phyloP scores from a whole-genome alignment of 2,329 filamentous ascomycete genomes.

The Fusarium humuli region DNA sequence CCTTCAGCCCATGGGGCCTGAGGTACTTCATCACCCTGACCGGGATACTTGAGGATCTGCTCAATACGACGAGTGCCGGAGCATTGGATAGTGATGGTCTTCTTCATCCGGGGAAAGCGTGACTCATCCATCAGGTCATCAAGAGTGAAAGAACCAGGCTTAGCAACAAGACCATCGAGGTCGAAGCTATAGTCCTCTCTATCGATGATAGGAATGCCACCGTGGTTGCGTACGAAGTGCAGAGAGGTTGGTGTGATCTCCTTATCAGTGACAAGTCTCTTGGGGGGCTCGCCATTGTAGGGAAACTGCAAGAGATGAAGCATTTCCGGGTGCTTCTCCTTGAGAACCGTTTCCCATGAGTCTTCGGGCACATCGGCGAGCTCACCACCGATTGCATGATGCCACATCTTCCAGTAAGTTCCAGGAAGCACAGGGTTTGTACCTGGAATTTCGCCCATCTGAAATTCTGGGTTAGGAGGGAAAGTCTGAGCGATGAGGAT shows the following conservation, averaged over 20 bases:
- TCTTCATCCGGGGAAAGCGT: slow-evolving; percentile 69
- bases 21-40: slow-evolving; percentile 72
- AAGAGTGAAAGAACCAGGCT: slow-evolving; percentile 67
- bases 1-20: slow-evolving; percentile 72
- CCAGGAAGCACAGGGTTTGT: slow-evolving; percentile 70
- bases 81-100: slow-evolving; percentile 73
- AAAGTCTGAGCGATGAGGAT: slow-evolving; percentile 53
- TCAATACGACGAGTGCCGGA: slow-evolving; percentile 76
- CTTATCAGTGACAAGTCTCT: slow-evolving; percentile 65
- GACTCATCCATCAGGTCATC: slow-evolving; percentile 70
- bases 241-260: slow-evolving; percentile 69
- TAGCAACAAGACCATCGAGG: slow-evolving; percentile 70
- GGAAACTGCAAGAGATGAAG: slow-evolving; percentile 72
- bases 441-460: slow-evolving; percentile 64
- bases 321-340: slow-evolving; percentile 71
- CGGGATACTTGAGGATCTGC: slow-evolving; percentile 73
- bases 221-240: slow-evolving; percentile 78
- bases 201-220: slow-evolving; percentile 75
- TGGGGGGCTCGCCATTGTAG: slow-evolving; percentile 72
- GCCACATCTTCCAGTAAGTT: slow-evolving; percentile 68
- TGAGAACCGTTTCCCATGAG: slow-evolving; percentile 65
- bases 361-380: slow-evolving; percentile 65
- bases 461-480: slow-evolving; percentile 63
- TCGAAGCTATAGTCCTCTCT: slow-evolving; percentile 63
- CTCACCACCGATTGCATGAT: slow-evolving; percentile 59